Evolutionary conservation across 129 eudicot species (phyloP).

Genomic region (Helianthus tuberosus): DNA sequence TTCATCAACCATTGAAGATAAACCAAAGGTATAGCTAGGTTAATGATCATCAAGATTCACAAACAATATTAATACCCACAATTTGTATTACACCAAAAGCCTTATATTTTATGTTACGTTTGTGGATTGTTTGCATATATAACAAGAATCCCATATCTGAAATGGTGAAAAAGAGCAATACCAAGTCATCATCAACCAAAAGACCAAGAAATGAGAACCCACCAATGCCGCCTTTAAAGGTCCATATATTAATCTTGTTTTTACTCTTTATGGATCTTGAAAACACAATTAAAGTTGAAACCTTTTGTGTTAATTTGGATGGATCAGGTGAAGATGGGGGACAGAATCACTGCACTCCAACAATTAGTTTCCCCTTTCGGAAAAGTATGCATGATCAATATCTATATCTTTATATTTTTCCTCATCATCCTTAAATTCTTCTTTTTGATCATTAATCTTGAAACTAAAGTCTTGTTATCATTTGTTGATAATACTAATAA

Average conservation of each 20-base stretch:
- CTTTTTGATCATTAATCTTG: slow-evolving; percentile 37
- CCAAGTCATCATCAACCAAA: slow-evolving; percentile 63
- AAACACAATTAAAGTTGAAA: slow-evolving; percentile 27
- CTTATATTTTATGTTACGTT: slow-evolving; percentile 33
- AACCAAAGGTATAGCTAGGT: slow-evolving; percentile 64
- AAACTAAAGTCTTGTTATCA: slow-evolving; percentile 25
- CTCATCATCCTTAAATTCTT: slow-evolving; percentile 8
- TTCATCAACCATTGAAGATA: slow-evolving; percentile 61
- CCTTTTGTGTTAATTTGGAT: slow-evolving; percentile 30
- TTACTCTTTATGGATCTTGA: slow-evolving; percentile 25
- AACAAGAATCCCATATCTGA: slow-evolving; percentile 53
- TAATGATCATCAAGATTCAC: slow-evolving; percentile 18
- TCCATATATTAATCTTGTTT: slow-evolving; percentile 35
- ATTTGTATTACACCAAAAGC: neutral
- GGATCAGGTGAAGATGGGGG: slow-evolving; percentile 98
- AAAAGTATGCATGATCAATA: slow-evolving; percentile 67
- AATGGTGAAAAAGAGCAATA: slow-evolving; percentile 47
- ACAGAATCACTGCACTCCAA: slow-evolving; percentile 99
- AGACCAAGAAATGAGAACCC: slow-evolving; percentile 85
- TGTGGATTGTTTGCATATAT: slow-evolving; percentile 21
- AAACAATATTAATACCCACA: neutral
- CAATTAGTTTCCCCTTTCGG: slow-evolving; percentile 99
- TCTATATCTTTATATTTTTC: slow-evolving; percentile 19
- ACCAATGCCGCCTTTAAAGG: slow-evolving; percentile 94
- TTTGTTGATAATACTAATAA: slow-evolving; percentile 2